Percentiles rank a stretch among this genome's conserved stretches.
These are phyloP conservation scores for Thraustotheca clavata DNA, from an alignment of 352 stramenopile species.

Conservation along the genomic window DNA sequence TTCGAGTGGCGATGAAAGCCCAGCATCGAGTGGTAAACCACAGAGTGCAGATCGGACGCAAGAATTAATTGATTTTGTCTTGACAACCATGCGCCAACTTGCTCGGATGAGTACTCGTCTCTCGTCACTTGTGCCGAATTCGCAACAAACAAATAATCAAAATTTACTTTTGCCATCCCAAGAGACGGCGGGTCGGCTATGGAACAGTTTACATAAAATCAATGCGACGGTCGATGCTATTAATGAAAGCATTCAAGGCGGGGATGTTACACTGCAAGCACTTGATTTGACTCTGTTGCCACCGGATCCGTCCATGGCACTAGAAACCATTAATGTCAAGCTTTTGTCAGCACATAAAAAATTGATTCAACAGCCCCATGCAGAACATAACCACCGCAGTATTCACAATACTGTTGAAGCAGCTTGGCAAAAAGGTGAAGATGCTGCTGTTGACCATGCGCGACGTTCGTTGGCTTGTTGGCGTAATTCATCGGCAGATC, in stretches of 20 bases:
- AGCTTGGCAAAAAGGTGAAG: constrained; percentile 5
- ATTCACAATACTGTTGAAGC: background rate
- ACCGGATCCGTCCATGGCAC: constrained; percentile 19
- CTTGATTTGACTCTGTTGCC: constrained; percentile 14
- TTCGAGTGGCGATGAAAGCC: constrained; percentile 2
- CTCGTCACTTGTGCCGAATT: constrained; percentile 3
- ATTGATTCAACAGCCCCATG: background rate
- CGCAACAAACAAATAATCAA: background rate
- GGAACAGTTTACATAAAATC: constrained; percentile 19
- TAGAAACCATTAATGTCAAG: constrained; percentile 21
- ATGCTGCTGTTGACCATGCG: background rate
- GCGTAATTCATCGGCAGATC: background rate
- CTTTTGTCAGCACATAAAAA: background rate
- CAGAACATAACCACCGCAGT: background rate
- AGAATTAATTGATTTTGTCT: constrained; percentile 16
- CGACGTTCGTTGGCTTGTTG: background rate
- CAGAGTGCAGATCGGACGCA: background rate
- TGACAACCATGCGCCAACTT: constrained; percentile 20
- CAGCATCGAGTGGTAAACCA: background rate
- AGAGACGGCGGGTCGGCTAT: constrained; percentile 7
- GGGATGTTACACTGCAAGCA: background rate
- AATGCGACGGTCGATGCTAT: constrained; percentile 2
- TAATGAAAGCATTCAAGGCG: background rate
- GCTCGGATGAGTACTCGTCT: constrained; percentile 14
- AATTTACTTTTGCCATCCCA: background rate